Evolutionary conservation across 495 filamentous ascomycete genomes (phyloP).

Genomic region (Penicillium psychrofluorescens): DNA sequence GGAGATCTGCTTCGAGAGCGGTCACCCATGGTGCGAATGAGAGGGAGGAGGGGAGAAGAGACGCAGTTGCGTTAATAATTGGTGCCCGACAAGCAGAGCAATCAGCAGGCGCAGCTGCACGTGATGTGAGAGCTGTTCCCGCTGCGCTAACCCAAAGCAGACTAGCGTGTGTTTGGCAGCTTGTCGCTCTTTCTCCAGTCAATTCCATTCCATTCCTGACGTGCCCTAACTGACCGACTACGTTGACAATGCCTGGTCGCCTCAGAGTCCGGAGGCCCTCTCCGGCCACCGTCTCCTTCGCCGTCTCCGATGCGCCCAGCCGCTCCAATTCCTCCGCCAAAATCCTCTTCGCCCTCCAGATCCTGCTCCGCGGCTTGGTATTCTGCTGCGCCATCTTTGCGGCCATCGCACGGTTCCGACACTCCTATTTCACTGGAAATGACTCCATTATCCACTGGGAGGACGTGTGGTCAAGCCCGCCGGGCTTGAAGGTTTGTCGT

Average conservation of each 20-base stretch:
- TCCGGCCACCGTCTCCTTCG: slow-evolving; percentile 79
- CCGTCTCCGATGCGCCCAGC: slow-evolving; percentile 63
- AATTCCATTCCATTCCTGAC: too few species aligned
- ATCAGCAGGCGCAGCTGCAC: slow-evolving; percentile 7
- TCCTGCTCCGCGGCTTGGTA: slow-evolving; percentile 41
- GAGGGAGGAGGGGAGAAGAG: slow-evolving; percentile 7
- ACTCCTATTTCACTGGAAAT: slow-evolving; percentile 16
- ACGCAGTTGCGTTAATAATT: slow-evolving; percentile 1
- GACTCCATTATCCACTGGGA: slow-evolving; percentile 18
- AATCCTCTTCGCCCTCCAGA: slow-evolving; percentile 40
- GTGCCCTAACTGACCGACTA: neutral
- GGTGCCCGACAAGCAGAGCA: slow-evolving; percentile 9
- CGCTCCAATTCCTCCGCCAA: slow-evolving; percentile 51
- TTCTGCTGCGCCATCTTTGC: slow-evolving; percentile 34
- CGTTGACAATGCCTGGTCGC: slow-evolving; percentile 32
- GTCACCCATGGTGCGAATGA: slow-evolving; percentile 23
- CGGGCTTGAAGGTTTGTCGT: slow-evolving; percentile 21
- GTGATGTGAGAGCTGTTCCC: slow-evolving; percentile 15
- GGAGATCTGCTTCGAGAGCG: slow-evolving; percentile 33
- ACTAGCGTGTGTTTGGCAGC: slow-evolving; percentile 15
- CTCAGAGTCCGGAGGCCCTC: slow-evolving; percentile 69
- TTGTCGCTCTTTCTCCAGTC: neutral
- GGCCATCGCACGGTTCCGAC: slow-evolving; percentile 29
- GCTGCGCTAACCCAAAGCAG: slow-evolving; percentile 8
- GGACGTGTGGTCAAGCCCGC: slow-evolving; percentile 25